These are phyloP conservation scores for Nephelium lappaceum DNA, from an alignment of 345 rosid genomes.

Conservation along the genomic window DNA sequence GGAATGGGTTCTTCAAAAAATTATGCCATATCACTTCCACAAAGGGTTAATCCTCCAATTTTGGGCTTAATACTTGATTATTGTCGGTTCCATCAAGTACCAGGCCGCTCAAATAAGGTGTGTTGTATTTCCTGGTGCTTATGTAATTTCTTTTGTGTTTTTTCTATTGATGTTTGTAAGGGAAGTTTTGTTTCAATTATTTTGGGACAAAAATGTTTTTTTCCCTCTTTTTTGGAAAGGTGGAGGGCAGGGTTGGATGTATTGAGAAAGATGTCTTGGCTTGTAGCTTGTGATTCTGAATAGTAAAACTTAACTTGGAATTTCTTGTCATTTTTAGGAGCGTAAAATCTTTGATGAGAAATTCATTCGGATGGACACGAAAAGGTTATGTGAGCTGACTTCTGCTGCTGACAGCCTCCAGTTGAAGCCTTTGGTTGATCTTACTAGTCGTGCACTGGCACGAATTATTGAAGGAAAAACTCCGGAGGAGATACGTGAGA, in stretches of 20 bases:
- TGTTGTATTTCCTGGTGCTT: neutral
- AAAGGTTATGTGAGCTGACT: conserved; percentile 70
- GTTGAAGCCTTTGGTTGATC: conserved; percentile 73
- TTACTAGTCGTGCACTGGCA: conserved; percentile 77
- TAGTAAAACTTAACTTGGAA: neutral
- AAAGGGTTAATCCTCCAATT: conserved; percentile 58
- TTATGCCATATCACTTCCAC: conserved; percentile 66
- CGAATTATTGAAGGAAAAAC: conserved; percentile 75
- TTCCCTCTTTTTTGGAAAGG: neutral
- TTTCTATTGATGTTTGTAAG: neutral
- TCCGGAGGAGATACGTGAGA: conserved; percentile 75
- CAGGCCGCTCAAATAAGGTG: conserved; percentile 71
- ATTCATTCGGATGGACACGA: conserved; percentile 69
- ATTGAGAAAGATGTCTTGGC: neutral
- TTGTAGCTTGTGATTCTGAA: conserved; percentile 6
- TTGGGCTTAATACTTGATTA: conserved; percentile 67
- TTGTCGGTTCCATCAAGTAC: conserved; percentile 68
- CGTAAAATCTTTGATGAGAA: conserved; percentile 65
- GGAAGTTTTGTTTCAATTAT: neutral
- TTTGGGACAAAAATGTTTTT: neutral
- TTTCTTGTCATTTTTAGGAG: conserved; percentile 43
- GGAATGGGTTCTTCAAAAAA: conserved; percentile 71
- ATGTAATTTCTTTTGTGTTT: neutral
- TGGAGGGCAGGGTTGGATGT: neutral
- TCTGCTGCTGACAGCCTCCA: conserved; percentile 82